Evolutionary conservation across 2,329 filamentous ascomycete species (phyloP).

Genomic region (Gnomoniopsis sp.): DNA sequence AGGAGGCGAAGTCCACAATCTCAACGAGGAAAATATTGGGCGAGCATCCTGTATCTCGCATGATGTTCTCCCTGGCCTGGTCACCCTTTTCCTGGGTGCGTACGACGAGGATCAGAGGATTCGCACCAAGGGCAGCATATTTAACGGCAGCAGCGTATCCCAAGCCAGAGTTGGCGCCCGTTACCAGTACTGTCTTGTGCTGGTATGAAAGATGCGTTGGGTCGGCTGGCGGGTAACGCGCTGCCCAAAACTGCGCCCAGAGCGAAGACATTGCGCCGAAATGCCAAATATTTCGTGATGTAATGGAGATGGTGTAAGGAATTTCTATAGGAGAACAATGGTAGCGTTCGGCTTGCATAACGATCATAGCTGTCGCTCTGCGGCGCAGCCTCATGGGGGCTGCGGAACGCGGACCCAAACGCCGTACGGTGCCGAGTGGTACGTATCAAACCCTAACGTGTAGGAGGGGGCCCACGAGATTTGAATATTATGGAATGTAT

Average conservation of each 20-base stretch:
- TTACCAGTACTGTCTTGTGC: slow-evolving; percentile 6
- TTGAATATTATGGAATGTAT: too few relatives aligned
- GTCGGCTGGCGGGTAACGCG: slow-evolving; percentile 3
- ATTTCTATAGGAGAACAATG: too few relatives aligned
- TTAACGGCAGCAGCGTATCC: slow-evolving; percentile 48
- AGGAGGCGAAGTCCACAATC: slow-evolving; percentile 43
- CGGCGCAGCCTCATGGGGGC: too few relatives aligned
- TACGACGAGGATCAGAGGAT: slow-evolving; percentile 42
- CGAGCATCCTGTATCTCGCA: slow-evolving; percentile 27
- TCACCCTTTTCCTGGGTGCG: slow-evolving; percentile 40
- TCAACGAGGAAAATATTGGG: slow-evolving; percentile 37
- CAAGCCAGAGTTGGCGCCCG: slow-evolving; percentile 44
- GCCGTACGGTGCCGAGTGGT: too few relatives aligned
- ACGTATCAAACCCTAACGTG: too few relatives aligned
- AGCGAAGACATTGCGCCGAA: slow-evolving; percentile 8
- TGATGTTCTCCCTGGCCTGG: slow-evolving; percentile 35
- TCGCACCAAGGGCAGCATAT: slow-evolving; percentile 37
- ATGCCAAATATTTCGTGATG: too few relatives aligned
- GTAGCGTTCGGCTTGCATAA: too few relatives aligned
- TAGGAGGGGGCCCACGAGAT: too few relatives aligned
- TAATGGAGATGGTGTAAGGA: too few relatives aligned
- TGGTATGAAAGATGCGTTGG: background rate
- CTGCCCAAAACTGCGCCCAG: slow-evolving; percentile 10
- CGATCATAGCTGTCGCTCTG: too few relatives aligned
- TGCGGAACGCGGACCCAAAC: too few relatives aligned